Conservation (phyloP, 768 basidiomycete genomes). For the Trametes coccinea region DNA sequence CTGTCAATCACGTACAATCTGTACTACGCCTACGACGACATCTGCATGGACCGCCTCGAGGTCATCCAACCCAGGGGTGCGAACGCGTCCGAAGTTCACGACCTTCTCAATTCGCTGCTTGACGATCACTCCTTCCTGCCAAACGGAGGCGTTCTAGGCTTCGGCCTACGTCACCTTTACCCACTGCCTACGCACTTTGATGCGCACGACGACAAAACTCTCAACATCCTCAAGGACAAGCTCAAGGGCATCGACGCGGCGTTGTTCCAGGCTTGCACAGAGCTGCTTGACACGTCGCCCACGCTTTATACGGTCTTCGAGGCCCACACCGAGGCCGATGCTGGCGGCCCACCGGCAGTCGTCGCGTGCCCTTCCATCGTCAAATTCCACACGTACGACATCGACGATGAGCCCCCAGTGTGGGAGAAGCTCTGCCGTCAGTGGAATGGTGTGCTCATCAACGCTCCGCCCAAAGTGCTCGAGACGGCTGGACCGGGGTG, state of each 20-base stretch:
- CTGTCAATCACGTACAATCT: slow-evolving; percentile 49
- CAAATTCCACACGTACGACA: slow-evolving; percentile 29
- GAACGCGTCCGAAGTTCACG: slow-evolving; percentile 15
- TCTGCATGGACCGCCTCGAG: not conserved
- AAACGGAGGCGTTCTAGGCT: slow-evolving; percentile 42
- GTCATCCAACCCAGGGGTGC: not conserved
- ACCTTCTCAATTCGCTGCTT: slow-evolving; percentile 32
- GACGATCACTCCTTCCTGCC: slow-evolving; percentile 34
- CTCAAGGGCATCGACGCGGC: slow-evolving; percentile 14
- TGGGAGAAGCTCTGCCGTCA: slow-evolving; percentile 13
- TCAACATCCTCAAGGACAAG: not conserved
- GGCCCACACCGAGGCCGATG: slow-evolving; percentile 2
- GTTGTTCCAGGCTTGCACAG: slow-evolving; percentile 10
- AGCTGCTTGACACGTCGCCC: not conserved
- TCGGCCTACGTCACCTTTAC: slow-evolving; percentile 40
- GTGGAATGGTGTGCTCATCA: slow-evolving; percentile 16
- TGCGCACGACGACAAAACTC: slow-evolving; percentile 1
- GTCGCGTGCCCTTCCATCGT: slow-evolving; percentile 36
- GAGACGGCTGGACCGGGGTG: not conserved
- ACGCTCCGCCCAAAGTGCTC: slow-evolving; percentile 4
- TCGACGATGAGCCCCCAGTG: slow-evolving; percentile 23
- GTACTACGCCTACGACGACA: slow-evolving; percentile 21
- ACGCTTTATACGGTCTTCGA: slow-evolving; percentile 9
- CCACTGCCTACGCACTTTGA: slow-evolving; percentile 10
- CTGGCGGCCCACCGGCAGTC: slow-evolving; percentile 30